Base-by-base conservation (phyloP, 805 yeast genomes). In the Metschnikowia lochheadii region DNA sequence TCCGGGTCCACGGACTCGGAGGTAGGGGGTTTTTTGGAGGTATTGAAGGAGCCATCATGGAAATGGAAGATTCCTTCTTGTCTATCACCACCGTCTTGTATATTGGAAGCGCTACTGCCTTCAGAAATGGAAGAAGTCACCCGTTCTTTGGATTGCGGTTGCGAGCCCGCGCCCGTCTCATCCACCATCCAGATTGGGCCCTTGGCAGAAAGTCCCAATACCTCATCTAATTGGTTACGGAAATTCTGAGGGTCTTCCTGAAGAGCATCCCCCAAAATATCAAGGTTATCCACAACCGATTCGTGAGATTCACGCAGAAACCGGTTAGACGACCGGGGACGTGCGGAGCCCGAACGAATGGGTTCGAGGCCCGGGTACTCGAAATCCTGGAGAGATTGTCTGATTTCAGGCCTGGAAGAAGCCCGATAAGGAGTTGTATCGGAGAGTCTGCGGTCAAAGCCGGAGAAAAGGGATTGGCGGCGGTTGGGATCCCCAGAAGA, bases 1-100 rank as follows among this genome's bases (percentile, higher is more conserved):
- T 51, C 56, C 1, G 42, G 29, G 35, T 52, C 46, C 37, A 17
- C 40, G 7, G 38, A 33, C 14, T 10, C 34, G 32, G 35, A 33
- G 34, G n/a, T 23, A 6, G 17, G 14, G 14, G 48, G 21, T 7
- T 23, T 36, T 13, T 23, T 15, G 14, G 48, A 29, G 6, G 38
- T 6, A 5, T n/a, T 11, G 15, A 6, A 32, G 26, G 14, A 8
- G 14, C 11, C 15, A 21, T 17, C 10, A 5, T 31, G 18, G 42
- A 13, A 5, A n/a, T 13, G 18, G 20, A 17, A 15, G 32, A 23
- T 26, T 3, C 29, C 29, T 26, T 26, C 29, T 2, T 23, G 8
- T 8, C 29, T 23, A 7, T 7, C 29, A 8, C 29, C 29, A 4
- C 29, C 11, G 1, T 26, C 29, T 26, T 26, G 29, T 11, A 8